phyloP scores from a whole-genome alignment of 1,284 basidiomycete species.

The Laetiporus sulphureus region DNA sequence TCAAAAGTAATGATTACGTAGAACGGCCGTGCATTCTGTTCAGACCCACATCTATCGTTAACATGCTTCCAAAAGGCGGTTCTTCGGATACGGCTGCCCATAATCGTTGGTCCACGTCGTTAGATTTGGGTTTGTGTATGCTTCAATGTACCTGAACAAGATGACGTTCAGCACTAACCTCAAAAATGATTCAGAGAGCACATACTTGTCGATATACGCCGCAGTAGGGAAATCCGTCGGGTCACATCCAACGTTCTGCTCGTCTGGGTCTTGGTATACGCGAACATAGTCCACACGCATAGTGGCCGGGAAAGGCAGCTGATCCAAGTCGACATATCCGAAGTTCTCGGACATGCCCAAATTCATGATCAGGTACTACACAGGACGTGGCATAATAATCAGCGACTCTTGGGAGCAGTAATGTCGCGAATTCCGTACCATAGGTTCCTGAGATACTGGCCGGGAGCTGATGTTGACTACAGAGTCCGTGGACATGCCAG shows the following conservation, averaged over 20 bases:
- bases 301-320: constrained; percentile 61
- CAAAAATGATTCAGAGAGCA: constrained; percentile 6
- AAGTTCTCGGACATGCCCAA: constrained; percentile 81
- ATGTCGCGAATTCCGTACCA: constrained; percentile 13
- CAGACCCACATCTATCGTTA: constrained; percentile 1
- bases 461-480: constrained; percentile 22
- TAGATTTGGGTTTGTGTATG: constrained; percentile 31
- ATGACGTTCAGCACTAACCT: background rate
- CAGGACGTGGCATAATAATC: background rate
- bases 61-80: constrained; percentile 19
- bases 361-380: constrained; percentile 71
- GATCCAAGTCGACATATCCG: constrained; percentile 56
- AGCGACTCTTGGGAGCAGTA: background rate
- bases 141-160: constrained; percentile 23
- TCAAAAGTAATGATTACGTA: no score
- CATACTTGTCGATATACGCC: constrained; percentile 66
- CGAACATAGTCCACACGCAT: constrained; percentile 83
- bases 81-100: constrained; percentile 29
- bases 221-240: constrained; percentile 73
- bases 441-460: constrained; percentile 26
- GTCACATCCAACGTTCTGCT: constrained; percentile 79
- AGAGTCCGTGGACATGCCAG: constrained; percentile 58
- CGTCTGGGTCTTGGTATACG: constrained; percentile 67
- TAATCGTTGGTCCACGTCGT: constrained; percentile 32
- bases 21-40: no score